Percentiles rank a stretch among this genome's conserved stretches.
These are phyloP conservation scores for Backusella australiensis DNA, from an alignment of 192 early-diverging fungal species.

Conservation along the genomic window DNA sequence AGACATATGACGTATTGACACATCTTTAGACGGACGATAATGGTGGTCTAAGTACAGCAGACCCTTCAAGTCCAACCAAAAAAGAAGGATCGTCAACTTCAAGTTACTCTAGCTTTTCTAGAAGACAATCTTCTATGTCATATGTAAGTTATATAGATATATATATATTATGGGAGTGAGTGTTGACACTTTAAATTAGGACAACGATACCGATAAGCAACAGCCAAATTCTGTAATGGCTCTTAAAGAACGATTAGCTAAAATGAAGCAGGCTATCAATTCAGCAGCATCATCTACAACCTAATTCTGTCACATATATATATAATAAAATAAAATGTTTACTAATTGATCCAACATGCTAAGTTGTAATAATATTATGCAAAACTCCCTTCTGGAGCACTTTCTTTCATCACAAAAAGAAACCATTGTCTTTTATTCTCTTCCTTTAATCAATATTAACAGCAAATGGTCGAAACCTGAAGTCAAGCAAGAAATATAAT, in stretches of 20 bases:
- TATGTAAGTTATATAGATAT: not conserved
- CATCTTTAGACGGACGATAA: not conserved
- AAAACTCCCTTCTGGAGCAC: too few relatives aligned
- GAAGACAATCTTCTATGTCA: not conserved
- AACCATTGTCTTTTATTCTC: too few relatives aligned
- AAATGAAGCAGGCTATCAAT: constrained; percentile 51
- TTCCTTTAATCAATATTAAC: too few relatives aligned
- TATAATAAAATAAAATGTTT: not conserved
- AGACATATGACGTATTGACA: too few relatives aligned
- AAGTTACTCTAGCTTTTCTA: not conserved
- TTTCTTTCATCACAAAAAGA: too few relatives aligned
- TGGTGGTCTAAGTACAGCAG: not conserved
- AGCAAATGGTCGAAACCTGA: too few relatives aligned
- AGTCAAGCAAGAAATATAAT: too few relatives aligned
- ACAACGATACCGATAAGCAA: constrained; percentile 39
- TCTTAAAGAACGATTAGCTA: constrained; percentile 64
- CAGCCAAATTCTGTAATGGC: constrained; percentile 54
- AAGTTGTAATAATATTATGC: too few relatives aligned
- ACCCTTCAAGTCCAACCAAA: not conserved
- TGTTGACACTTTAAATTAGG: constrained; percentile 10
- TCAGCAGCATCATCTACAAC: constrained; percentile 19
- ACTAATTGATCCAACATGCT: too few relatives aligned
- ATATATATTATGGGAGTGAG: not conserved
- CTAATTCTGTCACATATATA: not conserved
- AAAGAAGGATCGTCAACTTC: constrained; percentile 2